phyloP scores from a whole-genome alignment of 2,329 filamentous ascomycete species.

The Lachnellula cervina region DNA sequence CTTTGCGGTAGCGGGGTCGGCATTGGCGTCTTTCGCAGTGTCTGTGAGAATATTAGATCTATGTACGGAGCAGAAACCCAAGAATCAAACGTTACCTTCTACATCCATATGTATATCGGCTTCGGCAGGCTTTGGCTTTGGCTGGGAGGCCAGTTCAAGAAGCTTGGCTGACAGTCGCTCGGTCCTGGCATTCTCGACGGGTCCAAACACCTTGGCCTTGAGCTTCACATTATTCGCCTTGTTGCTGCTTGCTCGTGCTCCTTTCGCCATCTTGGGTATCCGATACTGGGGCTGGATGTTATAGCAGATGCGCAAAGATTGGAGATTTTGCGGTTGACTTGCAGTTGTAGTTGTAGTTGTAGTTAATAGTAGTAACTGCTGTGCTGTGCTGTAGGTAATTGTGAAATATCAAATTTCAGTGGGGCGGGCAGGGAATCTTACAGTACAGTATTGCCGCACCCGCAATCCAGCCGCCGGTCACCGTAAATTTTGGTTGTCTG shows the following conservation, averaged over 20 bases:
- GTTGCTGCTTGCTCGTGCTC: constrained; percentile 68
- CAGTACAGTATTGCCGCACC: too few species aligned
- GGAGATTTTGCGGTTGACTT: neutral
- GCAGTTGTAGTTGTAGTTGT: too few species aligned
- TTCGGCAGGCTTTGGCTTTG: constrained; percentile 57
- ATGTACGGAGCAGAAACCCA: neutral
- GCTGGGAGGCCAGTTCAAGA: constrained; percentile 71
- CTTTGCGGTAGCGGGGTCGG: constrained; percentile 14
- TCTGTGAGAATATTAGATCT: constrained; percentile 14
- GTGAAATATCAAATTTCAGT: too few species aligned
- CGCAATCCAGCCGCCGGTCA: too few species aligned
- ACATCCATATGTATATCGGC: constrained; percentile 45
- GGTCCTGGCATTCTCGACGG: constrained; percentile 71
- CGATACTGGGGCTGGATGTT: constrained; percentile 4
- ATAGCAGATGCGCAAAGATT: neutral
- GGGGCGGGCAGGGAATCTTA: too few species aligned
- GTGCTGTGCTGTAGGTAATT: too few species aligned
- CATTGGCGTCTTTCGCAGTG: constrained; percentile 13
- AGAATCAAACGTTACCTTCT: constrained; percentile 26
- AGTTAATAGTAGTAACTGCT: neutral
- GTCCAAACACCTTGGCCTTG: constrained; percentile 78
- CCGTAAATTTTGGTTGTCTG: too few species aligned
- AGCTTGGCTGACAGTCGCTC: constrained; percentile 84
- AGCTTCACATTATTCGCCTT: constrained; percentile 82
- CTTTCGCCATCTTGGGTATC: constrained; percentile 71